Evolutionary conservation across 1,139 yeast species (phyloP), one percentile per base, ranked within the genome.

Genomic region (Candida buenavistaensis): DNA sequence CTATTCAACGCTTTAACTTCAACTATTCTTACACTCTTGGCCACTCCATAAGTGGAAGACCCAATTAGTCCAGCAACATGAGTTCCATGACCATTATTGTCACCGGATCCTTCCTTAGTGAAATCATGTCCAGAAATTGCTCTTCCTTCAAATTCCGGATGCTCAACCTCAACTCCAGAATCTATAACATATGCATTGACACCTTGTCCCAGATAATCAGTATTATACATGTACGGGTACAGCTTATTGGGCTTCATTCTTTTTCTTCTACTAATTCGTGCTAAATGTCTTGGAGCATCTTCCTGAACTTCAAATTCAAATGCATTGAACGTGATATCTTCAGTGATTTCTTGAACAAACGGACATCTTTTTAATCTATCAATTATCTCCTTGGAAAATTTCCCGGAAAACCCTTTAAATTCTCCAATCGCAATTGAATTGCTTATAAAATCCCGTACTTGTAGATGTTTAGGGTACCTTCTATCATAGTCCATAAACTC

Each of bases 1-100:
- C 38, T 43, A 20, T 80, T 78, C 30, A 88, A 63, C 0, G 87
- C 87, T 50, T 87, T 88, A 10, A 89, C 78, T 28, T 82, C 92
- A 7, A 84, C 64, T 3, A 89, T 54, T 10, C 65, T 66, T 8
- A 73, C 81, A 14, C 72, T 59, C 50, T 89, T 89, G 8, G 96
- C 85, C 1, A 85, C 95, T 0, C 97, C 96, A 55, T 68, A 88
- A 0, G 82, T 76, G 24, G 55, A 59, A 0, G 96, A 85, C 0
- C 94, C 96, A 26, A 87, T 73, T n/a, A 88, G 58, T 0, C 97
- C 96, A 0, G 96, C 95, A 3, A 88, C 95, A 57, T 89, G 96
- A 0, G 96, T 87, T 1, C 86, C 85, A 52, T 85, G 94, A 0
- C 94, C 92, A 50, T 80, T 80, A 6, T 51, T 46, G 50, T 83